These are phyloP conservation scores for Cercospora zeae-maydis DNA, from an alignment of 2,329 filamentous ascomycete species.

Conservation along the genomic window DNA sequence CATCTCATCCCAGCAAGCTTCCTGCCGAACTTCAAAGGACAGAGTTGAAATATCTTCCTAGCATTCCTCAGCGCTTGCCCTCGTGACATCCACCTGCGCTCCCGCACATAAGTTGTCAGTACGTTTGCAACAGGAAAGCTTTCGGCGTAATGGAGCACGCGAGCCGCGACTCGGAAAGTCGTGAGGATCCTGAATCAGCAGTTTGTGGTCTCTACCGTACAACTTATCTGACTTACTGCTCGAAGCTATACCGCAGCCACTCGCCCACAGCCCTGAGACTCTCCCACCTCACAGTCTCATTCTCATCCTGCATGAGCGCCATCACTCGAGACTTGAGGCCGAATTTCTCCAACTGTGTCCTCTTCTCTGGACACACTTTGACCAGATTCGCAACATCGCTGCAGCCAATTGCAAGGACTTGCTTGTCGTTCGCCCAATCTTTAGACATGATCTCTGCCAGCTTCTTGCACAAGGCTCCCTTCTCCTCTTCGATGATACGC, in stretches of 20 bases:
- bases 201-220: neutral
- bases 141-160: neutral
- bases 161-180: neutral
- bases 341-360: constrained; percentile 73
- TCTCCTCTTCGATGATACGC: constrained; percentile 78
- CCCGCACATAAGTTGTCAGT: neutral
- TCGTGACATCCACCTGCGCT: neutral
- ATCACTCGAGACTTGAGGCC: constrained; percentile 84
- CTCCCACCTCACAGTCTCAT: constrained; percentile 90
- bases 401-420: constrained; percentile 85
- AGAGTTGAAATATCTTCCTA: neutral
- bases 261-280: constrained; percentile 79
- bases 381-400: constrained; percentile 88
- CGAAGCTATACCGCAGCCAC: constrained; percentile 70
- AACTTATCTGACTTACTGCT: constrained; percentile 31
- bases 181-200: neutral
- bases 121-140: neutral
- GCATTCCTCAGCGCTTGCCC: neutral
- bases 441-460: constrained; percentile 81
- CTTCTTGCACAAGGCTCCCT: constrained; percentile 72
- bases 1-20: neutral
- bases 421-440: constrained; percentile 78
- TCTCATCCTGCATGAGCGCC: constrained; percentile 86
- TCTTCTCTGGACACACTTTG: constrained; percentile 82
- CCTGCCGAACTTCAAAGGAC: neutral